A percentile compares a stretch with the other conserved stretches of the same genome.
Evolutionary conservation across 768 basidiomycete genomes (phyloP).

Genomic region (Dioszegia hungarica): DNA sequence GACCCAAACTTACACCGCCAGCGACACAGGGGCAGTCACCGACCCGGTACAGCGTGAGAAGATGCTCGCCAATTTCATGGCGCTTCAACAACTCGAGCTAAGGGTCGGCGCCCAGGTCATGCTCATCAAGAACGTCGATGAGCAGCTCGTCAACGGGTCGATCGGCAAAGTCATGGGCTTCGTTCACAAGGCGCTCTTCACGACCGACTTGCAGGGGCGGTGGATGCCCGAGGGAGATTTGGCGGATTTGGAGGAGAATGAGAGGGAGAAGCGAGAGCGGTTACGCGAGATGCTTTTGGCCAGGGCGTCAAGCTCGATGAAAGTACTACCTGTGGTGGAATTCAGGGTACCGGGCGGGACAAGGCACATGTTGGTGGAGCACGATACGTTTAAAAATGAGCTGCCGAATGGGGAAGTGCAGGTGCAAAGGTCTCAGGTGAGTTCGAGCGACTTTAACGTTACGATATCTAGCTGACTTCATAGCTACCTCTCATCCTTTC

Average conservation of each 20-base stretch:
- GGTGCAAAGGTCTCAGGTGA: constrained; percentile 71
- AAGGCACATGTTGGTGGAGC: constrained; percentile 57
- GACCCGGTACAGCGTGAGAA: constrained; percentile 66
- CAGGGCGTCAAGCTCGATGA: constrained; percentile 32
- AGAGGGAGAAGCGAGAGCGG: constrained; percentile 47
- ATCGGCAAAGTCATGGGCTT: constrained; percentile 82
- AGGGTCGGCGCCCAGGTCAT: constrained; percentile 85
- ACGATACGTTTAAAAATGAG: constrained; percentile 81
- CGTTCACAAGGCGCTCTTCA: constrained; percentile 39
- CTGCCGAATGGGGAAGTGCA: constrained; percentile 80
- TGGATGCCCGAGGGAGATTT: constrained; percentile 48
- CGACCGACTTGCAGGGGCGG: constrained; percentile 34
- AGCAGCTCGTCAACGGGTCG: constrained; percentile 86
- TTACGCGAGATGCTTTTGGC: constrained; percentile 19
- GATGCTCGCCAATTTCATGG: constrained; percentile 87
- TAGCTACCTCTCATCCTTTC: constrained; percentile 82
- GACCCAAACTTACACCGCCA: constrained; percentile 56
- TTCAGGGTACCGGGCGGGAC: constrained; percentile 63
- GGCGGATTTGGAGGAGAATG: constrained; percentile 47
- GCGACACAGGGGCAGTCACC: constrained; percentile 61
- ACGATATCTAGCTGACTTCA: constrained; percentile 1
- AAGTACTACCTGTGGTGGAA: constrained; percentile 66
- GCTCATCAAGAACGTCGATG: constrained; percentile 91
- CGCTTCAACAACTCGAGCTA: constrained; percentile 63
- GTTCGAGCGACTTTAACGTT: constrained; percentile 13